phyloP scores from a whole-genome alignment of 192 early-diverging fungal species.

The Rhizophagus clarus region DNA sequence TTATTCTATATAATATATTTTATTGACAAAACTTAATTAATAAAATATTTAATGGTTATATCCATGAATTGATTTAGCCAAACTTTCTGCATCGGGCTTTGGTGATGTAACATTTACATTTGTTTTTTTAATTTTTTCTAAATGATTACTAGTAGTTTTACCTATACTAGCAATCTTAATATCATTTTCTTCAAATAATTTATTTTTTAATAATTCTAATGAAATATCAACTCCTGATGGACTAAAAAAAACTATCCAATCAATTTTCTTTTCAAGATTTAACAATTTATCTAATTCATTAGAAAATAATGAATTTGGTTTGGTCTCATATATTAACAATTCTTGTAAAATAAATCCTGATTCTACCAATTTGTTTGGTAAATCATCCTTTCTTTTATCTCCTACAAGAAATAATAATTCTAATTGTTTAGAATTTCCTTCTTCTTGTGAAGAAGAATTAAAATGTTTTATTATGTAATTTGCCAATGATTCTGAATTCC shows the following conservation, averaged over 20 bases:
- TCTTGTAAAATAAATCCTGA: constrained; percentile 37
- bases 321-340: constrained; percentile 48
- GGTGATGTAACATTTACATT: constrained; percentile 38
- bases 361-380: constrained; percentile 36
- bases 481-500: constrained; percentile 44
- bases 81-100: constrained; percentile 37
- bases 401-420: constrained; percentile 53
- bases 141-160: constrained; percentile 44
- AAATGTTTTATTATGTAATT: constrained; percentile 34
- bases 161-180: constrained; percentile 51
- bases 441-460: not conserved
- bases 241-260: constrained; percentile 64
- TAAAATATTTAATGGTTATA: constrained; percentile 16
- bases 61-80: constrained; percentile 24
- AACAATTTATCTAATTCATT: constrained; percentile 20
- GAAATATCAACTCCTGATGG: constrained; percentile 55
- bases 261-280: not conserved
- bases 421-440: not conserved
- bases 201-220: constrained; percentile 27
- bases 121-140: constrained; percentile 18
- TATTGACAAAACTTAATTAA: not conserved
- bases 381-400: constrained; percentile 50
- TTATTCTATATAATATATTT: constrained; percentile 19
- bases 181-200: not conserved
- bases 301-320: constrained; percentile 23